Evolutionary conservation across 495 filamentous ascomycete species (phyloP).

Genomic region (Penicillium ochrochloron): DNA sequence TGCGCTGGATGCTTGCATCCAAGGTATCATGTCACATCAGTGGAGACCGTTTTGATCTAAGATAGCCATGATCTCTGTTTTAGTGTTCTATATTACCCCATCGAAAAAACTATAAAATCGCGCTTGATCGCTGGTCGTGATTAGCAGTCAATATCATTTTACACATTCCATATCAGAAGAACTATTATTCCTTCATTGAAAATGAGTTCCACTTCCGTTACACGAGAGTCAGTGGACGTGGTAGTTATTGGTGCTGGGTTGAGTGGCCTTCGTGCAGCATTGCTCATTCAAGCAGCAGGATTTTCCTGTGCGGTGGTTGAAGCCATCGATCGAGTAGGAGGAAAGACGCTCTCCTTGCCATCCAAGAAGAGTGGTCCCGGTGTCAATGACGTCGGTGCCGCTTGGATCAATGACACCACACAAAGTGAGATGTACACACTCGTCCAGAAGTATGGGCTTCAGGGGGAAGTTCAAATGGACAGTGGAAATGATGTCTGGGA

Average conservation of each 20-base stretch:
- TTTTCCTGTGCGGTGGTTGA: conserved; percentile 11
- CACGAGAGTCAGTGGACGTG: conserved; percentile 11
- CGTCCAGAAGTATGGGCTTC: neutral
- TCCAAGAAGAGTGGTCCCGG: conserved; percentile 8
- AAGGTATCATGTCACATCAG: neutral
- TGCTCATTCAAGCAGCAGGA: conserved; percentile 1
- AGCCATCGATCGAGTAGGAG: conserved; percentile 14
- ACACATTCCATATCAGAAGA: neutral
- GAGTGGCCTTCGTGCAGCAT: conserved; percentile 6
- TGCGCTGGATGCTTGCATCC: neutral
- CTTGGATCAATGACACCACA: conserved; percentile 10
- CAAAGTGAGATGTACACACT: conserved; percentile 10
- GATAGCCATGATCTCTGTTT: neutral
- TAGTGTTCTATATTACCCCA: neutral
- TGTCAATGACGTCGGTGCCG: conserved; percentile 2
- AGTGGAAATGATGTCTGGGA: conserved; percentile 1
- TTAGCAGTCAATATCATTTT: neutral
- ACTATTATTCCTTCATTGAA: neutral
- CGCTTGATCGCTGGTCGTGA: neutral
- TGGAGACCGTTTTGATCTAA: neutral
- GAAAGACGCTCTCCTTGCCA: conserved; percentile 4
- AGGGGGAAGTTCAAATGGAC: conserved; percentile 1
- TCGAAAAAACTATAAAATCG: neutral
- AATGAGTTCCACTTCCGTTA: neutral
- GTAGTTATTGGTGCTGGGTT: conserved; percentile 11